phyloP scores from a whole-genome alignment of 208 protist genomes.

The Phytomonas serpens region DNA sequence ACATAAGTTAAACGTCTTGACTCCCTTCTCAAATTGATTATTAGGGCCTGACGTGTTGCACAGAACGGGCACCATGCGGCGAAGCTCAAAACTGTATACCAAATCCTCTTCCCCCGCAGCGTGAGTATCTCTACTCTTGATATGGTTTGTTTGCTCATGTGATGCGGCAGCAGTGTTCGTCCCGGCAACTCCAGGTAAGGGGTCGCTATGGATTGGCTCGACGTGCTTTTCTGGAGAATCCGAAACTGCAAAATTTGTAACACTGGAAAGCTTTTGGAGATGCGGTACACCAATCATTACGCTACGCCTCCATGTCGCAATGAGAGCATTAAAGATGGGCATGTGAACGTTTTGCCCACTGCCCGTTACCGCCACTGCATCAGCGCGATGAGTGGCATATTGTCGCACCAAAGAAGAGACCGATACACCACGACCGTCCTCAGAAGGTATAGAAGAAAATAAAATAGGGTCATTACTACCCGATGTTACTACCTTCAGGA shows the following conservation, averaged over 20 bases:
- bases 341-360: background rate
- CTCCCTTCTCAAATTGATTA: background rate
- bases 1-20: background rate
- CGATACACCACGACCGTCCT: background rate
- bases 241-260: background rate
- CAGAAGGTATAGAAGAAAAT: background rate
- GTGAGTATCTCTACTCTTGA: background rate
- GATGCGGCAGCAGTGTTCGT: background rate
- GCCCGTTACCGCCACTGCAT: background rate
- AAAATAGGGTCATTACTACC: background rate
- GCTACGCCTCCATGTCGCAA: constrained; percentile 13
- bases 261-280: constrained; percentile 3
- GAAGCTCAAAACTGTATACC: constrained; percentile 87
- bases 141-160: background rate
- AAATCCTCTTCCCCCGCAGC: constrained; percentile 3
- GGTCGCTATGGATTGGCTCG: background rate
- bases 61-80: constrained; percentile 74
- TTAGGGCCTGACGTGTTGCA: background rate
- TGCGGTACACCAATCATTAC: constrained; percentile 10
- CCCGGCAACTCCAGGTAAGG: background rate
- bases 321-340: background rate
- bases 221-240: background rate
- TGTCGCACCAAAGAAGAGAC: background rate
- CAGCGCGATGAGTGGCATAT: background rate
- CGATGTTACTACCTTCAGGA: constrained; percentile 10